Conservation (phyloP, 2,329 filamentous ascomycete species). For the Alternaria panax region DNA sequence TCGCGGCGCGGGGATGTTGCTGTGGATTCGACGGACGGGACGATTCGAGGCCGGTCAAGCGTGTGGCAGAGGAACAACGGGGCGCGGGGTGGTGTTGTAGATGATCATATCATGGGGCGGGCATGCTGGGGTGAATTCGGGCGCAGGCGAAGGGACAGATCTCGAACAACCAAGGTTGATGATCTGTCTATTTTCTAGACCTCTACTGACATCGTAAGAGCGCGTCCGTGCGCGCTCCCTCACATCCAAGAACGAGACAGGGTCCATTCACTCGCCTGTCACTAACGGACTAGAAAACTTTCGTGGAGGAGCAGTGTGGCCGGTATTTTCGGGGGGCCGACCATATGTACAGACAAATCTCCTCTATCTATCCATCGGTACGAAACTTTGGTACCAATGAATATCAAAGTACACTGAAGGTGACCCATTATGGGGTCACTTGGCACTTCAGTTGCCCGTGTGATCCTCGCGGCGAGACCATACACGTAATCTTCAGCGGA, state of each 20-base stretch:
- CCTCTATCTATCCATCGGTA: background rate
- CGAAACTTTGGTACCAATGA: background rate
- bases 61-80: conserved; percentile 18
- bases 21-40: conserved; percentile 20
- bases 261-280: conserved; percentile 12
- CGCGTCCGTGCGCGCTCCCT: conserved; percentile 25
- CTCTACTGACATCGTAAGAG: conserved; percentile 30
- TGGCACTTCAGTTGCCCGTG: background rate
- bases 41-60: conserved; percentile 24
- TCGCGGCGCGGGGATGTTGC: conserved; percentile 35
- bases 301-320: background rate
- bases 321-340: background rate
- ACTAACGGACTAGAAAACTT: background rate
- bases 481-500: accelerated
- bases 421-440: background rate
- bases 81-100: conserved; percentile 18
- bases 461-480: background rate
- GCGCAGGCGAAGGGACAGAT: conserved; percentile 18
- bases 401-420: background rate
- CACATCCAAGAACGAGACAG: conserved; percentile 29
- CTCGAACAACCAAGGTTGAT: conserved; percentile 31
- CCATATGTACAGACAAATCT: accelerated
- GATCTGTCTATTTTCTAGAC: conserved; percentile 41
- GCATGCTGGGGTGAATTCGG: conserved; percentile 15
- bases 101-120: conserved; percentile 33